Base-by-base conservation (phyloP, 2,329 filamentous ascomycete genomes). In the Pyrenophora seminiperda region DNA sequence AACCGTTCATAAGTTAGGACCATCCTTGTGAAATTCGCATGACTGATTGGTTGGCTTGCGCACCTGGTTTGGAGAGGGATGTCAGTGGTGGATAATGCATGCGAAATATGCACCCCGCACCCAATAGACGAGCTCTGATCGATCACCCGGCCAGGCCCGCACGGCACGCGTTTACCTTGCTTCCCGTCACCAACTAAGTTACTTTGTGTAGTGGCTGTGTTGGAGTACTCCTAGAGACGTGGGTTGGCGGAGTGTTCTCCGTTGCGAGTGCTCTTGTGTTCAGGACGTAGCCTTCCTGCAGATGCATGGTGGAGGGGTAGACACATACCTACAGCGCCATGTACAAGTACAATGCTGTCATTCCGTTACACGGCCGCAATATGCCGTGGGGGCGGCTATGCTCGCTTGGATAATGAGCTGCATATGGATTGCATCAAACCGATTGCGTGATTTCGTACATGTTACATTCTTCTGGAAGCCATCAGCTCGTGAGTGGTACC, bases 91-190 rank as follows among this genome's bases (percentile, higher is more conserved):
- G 33, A 38, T 14, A 31, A 31, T 36, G 31, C 24, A 27, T 39
- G 20, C 17, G 24, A 29, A 20, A 40, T 45, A 53, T 63, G 63
- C 54, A 66, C 62, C 59, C 62, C 62, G 58, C 63, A 67, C 41
- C 24, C 37, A 52, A 49, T 39, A 53, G 37, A 50, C 54, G 44
- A 58, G 40, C 29, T 40, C 33, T 49, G 34, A 55, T 54, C 42
- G 58, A 67, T 61, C 59, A 64, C 49, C 51, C 62, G 61, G 61
- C 54, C 59, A 56, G 61, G 62, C 59, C 57, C 58, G 56, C 47
- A 33, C 50, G 43, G 54, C 56, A 51, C 41, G 43, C 50, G 53
- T 47, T 42, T 27, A 46, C 33, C 43, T 53, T 43, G 47, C 27
- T 56, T 56, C 43, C 46, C 56, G 34, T 52, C 56, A 56, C 47